Conservation (phyloP, 768 basidiomycete genomes). For the Serendipita sp. region DNA sequence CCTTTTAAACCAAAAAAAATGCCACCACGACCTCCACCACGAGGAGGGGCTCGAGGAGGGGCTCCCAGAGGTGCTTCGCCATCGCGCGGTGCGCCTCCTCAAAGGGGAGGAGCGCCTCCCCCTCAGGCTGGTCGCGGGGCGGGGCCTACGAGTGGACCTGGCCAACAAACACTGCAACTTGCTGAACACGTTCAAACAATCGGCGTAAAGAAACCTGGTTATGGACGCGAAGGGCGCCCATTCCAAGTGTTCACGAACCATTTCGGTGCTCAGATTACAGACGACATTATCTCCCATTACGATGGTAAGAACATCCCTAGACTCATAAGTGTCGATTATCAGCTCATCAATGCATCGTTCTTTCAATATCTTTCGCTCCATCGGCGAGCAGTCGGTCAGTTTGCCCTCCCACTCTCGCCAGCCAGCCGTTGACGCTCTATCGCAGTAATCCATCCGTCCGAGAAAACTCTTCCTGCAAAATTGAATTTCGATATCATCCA, state of each 20-base stretch:
- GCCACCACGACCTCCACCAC: conserved; percentile 2
- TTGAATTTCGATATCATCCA: conserved; percentile 59
- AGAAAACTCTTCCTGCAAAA: conserved; percentile 49
- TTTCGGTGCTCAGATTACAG: conserved; percentile 45
- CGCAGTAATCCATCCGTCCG: conserved; percentile 48
- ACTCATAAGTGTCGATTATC: not conserved
- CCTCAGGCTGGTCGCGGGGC: not conserved
- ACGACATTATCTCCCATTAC: conserved; percentile 56
- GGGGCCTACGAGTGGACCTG: not conserved
- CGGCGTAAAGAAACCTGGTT: conserved; percentile 54
- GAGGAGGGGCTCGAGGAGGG: conserved; percentile 10
- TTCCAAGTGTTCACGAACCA: conserved; percentile 40
- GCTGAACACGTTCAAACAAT: conserved; percentile 31
- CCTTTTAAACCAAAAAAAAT: too few species aligned
- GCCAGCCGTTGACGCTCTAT: not conserved
- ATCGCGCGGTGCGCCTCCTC: not conserved
- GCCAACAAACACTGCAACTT: not conserved
- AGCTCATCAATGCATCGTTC: not conserved
- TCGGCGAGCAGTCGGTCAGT: conserved; percentile 30
- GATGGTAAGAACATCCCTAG: conserved; percentile 38
- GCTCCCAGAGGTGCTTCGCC: not conserved
- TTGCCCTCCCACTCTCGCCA: not conserved
- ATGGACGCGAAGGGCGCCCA: conserved; percentile 38
- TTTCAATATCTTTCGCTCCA: not conserved
- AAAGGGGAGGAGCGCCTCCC: not conserved